A percentile compares a stretch with the other conserved stretches of the same genome.
Evolutionary conservation across 2,329 filamentous ascomycete species (phyloP).

Genomic region (Alternaria burnsii): DNA sequence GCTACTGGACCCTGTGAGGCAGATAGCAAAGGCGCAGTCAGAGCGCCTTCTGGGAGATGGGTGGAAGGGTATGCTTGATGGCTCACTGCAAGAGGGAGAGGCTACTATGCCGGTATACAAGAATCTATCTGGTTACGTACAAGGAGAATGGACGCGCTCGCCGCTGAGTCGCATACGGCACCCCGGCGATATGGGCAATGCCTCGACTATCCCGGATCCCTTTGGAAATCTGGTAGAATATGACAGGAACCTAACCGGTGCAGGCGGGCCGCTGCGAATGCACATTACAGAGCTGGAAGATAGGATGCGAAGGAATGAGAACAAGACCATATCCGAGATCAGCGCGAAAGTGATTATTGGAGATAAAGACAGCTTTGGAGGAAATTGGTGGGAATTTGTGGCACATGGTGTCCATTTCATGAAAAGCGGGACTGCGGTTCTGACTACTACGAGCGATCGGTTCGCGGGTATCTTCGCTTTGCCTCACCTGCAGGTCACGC

Average conservation of each 20-base stretch:
- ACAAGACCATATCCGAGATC: slow-evolving; percentile 69
- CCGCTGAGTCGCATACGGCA: slow-evolving; percentile 59
- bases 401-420: slow-evolving; percentile 88
- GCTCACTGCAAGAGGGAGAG: slow-evolving; percentile 47
- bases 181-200: slow-evolving; percentile 56
- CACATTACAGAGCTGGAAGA: slow-evolving; percentile 67
- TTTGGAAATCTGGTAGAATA: slow-evolving; percentile 72
- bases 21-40: slow-evolving; percentile 68
- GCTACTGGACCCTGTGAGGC: slow-evolving; percentile 71
- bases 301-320: slow-evolving; percentile 41
- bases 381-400: slow-evolving; percentile 80
- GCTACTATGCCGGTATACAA: slow-evolving; percentile 70
- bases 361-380: slow-evolving; percentile 70
- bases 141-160: slow-evolving; percentile 76
- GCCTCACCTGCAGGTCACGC: slow-evolving; percentile 77
- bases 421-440: slow-evolving; percentile 76
- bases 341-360: slow-evolving; percentile 75
- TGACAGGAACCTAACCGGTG: slow-evolving; percentile 81
- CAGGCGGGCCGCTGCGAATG: slow-evolving; percentile 70
- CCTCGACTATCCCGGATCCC: slow-evolving; percentile 70
- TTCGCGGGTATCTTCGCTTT: slow-evolving; percentile 88
- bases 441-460: slow-evolving; percentile 89
- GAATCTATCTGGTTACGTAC: slow-evolving; percentile 79
- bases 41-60: slow-evolving; percentile 50
- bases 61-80: slow-evolving; percentile 39